These are phyloP conservation scores for Tubosaeta brunneosetosa DNA, from an alignment of 768 basidiomycete genomes.

Conservation along the genomic window DNA sequence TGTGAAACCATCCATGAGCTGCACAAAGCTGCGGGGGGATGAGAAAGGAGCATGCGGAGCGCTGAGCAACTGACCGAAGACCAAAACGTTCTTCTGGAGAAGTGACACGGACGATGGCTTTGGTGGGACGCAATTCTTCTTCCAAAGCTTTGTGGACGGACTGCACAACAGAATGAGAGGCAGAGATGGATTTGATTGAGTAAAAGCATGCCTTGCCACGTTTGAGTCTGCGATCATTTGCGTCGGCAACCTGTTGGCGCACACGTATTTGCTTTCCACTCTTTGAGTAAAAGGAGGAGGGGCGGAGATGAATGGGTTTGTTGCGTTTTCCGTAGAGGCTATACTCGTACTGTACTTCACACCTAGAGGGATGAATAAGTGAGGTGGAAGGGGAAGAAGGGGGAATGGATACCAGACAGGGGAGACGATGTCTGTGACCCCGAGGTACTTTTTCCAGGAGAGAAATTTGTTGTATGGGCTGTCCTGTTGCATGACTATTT, in stretches of 20 bases:
- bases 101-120: constrained; percentile 45
- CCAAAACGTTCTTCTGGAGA: constrained; percentile 76
- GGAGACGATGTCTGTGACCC: constrained; percentile 59
- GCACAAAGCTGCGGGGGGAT: constrained; percentile 52
- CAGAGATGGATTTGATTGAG: background rate
- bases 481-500: constrained; percentile 26
- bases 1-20: constrained; percentile 64
- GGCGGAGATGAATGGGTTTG: constrained; percentile 46
- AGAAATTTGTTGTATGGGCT: constrained; percentile 43
- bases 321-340: constrained; percentile 57
- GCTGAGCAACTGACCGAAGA: constrained; percentile 46
- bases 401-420: constrained; percentile 50
- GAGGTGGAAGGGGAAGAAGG: background rate
- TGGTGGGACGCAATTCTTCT: constrained; percentile 58
- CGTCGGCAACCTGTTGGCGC: constrained; percentile 43
- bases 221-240: constrained; percentile 50
- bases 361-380: constrained; percentile 41
- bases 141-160: constrained; percentile 76
- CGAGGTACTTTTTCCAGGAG: constrained; percentile 39
- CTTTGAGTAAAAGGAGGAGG: constrained; percentile 50
- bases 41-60: background rate
- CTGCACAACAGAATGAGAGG: constrained; percentile 29
- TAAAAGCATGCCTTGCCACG: constrained; percentile 49
- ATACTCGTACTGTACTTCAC: constrained; percentile 77
- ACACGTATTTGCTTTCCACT: constrained; percentile 60